phyloP scores from a whole-genome alignment of 352 stramenopile genomes.

The Phytophthora multivora region DNA sequence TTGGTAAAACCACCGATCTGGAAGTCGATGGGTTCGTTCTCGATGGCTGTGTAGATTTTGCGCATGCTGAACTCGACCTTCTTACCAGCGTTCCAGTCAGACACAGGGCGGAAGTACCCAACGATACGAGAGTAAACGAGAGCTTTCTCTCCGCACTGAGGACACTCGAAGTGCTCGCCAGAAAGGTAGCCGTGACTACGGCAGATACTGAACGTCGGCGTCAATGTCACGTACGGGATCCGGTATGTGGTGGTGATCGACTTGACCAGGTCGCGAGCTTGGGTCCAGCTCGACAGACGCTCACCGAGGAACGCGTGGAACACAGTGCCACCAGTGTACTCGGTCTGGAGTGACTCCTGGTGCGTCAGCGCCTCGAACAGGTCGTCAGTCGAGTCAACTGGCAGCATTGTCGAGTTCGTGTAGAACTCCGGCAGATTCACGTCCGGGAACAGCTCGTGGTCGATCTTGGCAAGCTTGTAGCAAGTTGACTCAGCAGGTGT shows the following conservation, averaged over 20 bases:
- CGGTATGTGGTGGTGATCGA: slow-evolving; percentile 33
- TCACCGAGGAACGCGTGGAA: slow-evolving; percentile 39
- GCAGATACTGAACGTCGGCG: slow-evolving; percentile 37
- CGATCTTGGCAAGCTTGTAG: slow-evolving; percentile 37
- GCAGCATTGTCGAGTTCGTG: slow-evolving; percentile 41
- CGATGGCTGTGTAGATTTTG: slow-evolving; percentile 37
- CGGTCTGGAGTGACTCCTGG: slow-evolving; percentile 38
- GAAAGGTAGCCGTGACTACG: slow-evolving; percentile 31
- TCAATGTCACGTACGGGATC: slow-evolving; percentile 37
- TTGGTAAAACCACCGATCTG: slow-evolving; percentile 38
- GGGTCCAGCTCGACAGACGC: slow-evolving; percentile 35
- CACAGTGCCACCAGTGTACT: slow-evolving; percentile 39
- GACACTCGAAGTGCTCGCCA: slow-evolving; percentile 35
- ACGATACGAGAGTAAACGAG: slow-evolving; percentile 39
- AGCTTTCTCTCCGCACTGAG: slow-evolving; percentile 32
- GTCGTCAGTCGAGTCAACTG: slow-evolving; percentile 35
- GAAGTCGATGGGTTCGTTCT: slow-evolving; percentile 36
- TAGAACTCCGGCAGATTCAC: slow-evolving; percentile 33
- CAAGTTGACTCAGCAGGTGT: slow-evolving; percentile 40
- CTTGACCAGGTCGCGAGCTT: slow-evolving; percentile 31
- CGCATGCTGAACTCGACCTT: slow-evolving; percentile 43
- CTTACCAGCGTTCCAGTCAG: slow-evolving; percentile 36
- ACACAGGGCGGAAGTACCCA: slow-evolving; percentile 37
- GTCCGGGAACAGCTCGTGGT: slow-evolving; percentile 29
- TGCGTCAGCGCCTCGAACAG: slow-evolving; percentile 32